Base-by-base conservation (phyloP, 225 moss, liverwort and hornwort species). In the Pseudoscleropodium purum region DNA sequence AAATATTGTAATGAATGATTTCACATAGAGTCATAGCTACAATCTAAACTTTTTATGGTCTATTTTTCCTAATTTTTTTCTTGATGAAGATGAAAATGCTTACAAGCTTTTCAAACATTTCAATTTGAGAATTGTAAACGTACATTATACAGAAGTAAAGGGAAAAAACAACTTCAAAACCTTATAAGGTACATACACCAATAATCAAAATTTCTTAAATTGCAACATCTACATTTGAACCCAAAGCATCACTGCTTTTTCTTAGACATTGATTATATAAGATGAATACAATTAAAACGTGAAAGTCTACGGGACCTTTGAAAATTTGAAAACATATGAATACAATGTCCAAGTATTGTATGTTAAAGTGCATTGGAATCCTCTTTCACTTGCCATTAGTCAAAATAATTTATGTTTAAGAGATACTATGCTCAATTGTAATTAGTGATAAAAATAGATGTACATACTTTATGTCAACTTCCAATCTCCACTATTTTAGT, bases 121-220 rank as follows among this genome's bases (percentile, higher is more conserved):
- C 3, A 72, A 72, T 72, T 9, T 41, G 72, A 41, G 1, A 26
- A 26, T 41, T 15, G 26, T 26, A 9, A 41, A 72, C 15, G 26
- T 0, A 41, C 15, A 15, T 15, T n/a, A n/a, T n/a, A n/a, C n/a
- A 0, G 9, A 26, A 15, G 1, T 26, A 1, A 26, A 26, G 3
- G 5, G 0, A 27, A 26, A 70, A 8, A 39, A 25, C 6, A 39
- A 7, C 13, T 70, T 72, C 72, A 72, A 72, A 70, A 9, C 9
- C 15, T 41, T 72, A 26, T 41, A 41, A 41, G 9, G 9, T 72
- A 3, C 3, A 1, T 41, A 3, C 9, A 41, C 1, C 41, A 1
- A 72, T 26, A 26, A 72, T 41, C 3, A 72, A 26, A 5, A 26
- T 0, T 72, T 0, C 0, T 24, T 5, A 72, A 72, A 29, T 74